Percentiles rank a stretch among this genome's conserved stretches.
Conservation (phyloP, 352 stramenopile genomes). For the Globisporangium rhizosaccharum region DNA sequence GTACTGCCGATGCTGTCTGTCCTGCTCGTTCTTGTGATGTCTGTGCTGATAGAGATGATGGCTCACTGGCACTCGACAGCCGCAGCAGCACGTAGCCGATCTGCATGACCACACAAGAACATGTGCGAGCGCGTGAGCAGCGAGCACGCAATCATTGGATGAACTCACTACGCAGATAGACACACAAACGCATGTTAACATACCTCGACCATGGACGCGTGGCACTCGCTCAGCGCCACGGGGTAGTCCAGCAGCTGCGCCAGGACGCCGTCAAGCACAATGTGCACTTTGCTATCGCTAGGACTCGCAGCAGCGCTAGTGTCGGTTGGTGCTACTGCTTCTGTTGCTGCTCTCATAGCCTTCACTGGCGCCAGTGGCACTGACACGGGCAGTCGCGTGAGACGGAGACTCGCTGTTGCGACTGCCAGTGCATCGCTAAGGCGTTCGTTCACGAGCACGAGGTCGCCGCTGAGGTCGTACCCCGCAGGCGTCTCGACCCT, state of each 20-base stretch:
- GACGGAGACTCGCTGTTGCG: constrained; percentile 12
- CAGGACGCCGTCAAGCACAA: constrained; percentile 33
- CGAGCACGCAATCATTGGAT: too few relatives aligned
- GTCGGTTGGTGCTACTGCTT: neutral
- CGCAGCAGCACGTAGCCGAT: constrained; percentile 4
- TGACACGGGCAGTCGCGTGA: constrained; percentile 3
- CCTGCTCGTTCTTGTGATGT: neutral
- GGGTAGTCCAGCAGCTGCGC: constrained; percentile 58
- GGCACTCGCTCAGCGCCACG: constrained; percentile 53
- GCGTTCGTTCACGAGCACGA: constrained; percentile 23
- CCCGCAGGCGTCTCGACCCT: neutral
- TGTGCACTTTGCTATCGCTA: too few relatives aligned
- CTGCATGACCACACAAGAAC: too few relatives aligned
- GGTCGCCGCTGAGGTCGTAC: constrained; percentile 1
- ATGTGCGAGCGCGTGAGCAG: neutral
- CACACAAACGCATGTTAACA: neutral
- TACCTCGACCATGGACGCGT: constrained; percentile 60
- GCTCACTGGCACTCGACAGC: neutral
- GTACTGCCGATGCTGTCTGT: neutral
- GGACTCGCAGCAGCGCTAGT: neutral
- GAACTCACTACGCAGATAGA: neutral
- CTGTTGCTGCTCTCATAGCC: neutral
- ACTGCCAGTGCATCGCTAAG: constrained; percentile 18
- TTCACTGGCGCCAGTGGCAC: neutral
- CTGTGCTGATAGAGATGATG: neutral